Evolutionary conservation across 75 land plant species (phyloP), one percentile per base, ranked within the genome.

Genomic region (Picea glauca): DNA sequence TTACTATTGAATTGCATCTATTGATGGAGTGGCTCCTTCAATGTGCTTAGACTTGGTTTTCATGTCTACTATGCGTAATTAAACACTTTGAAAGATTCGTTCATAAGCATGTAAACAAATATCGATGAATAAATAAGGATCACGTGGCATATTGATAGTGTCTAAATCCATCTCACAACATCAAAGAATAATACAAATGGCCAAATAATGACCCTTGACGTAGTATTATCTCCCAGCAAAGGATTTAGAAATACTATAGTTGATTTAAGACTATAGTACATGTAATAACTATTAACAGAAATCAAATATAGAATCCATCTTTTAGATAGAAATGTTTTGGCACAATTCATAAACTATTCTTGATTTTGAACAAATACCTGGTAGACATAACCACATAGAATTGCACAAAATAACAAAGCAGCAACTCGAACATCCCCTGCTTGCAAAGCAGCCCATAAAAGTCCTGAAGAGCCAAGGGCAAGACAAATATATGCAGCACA

Each of bases 381-480:
- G 81, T 98, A 98, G 54, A 90, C 77, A 77, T 98, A 95, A 33
- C 98, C 98, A 81, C 99, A 98, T 40, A 79, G 56, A 57, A 98
- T 88, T 60, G 99, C 91, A 75, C 72, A 68, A 58, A 88, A 60
- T 35, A 95, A 57, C 60, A 98, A 80, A 18, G 84, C 62, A 50
- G 87, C 65, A 35, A 90, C 85, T 23, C 90, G 90, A 26, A 87
- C 58, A 74, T 88, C 93, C 64, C 89, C 89, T 31, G 91, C 88
- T 76, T 88, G 85, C 50, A 78, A 38, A 56, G 87, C 83, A 58
- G 79, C 89, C 89, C 87, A 84, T 6, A 88, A 33, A 58, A 98
- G 87, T 57, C 96, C 96, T 3, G 75, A 0, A 38, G 84, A 80
- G 1, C 99, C 99, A 82, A 89, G 76, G 40, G 58, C 85, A 72